Conservation (phyloP, 2,329 filamentous ascomycete species). For the Microdochium nivale region DNA sequence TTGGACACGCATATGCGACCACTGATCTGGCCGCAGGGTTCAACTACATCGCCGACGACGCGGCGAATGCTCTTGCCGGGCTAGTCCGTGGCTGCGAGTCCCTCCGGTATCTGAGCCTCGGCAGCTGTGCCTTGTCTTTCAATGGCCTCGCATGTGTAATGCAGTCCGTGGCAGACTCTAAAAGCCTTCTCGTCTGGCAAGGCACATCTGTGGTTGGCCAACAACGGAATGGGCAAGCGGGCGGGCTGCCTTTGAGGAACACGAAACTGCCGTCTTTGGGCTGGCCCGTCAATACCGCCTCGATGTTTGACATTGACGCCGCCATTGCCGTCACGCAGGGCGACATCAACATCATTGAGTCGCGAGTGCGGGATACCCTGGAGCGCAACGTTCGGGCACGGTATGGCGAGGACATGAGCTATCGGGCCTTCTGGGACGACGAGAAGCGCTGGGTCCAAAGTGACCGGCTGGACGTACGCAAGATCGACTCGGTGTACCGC, state of each 20-base stretch:
- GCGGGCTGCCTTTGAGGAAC: neutral
- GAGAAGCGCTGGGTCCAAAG: conserved; percentile 30
- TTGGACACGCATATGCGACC: conserved; percentile 38
- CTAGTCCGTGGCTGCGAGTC: conserved; percentile 21
- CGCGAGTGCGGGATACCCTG: conserved; percentile 20
- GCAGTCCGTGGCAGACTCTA: neutral
- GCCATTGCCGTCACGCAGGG: neutral
- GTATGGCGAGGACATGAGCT: conserved; percentile 21
- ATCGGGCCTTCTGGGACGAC: conserved; percentile 21
- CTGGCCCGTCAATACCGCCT: neutral
- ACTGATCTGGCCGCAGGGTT: conserved; percentile 34
- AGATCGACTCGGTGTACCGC: conserved; percentile 34
- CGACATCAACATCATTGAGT: conserved; percentile 10
- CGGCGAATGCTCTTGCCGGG: conserved; percentile 20
- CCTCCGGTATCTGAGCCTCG: conserved; percentile 33
- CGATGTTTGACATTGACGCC: neutral
- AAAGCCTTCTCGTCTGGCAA: neutral
- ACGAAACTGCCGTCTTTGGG: neutral
- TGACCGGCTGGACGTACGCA: conserved; percentile 28
- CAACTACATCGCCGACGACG: conserved; percentile 34
- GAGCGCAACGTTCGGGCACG: conserved; percentile 19
- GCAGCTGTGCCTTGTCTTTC: conserved; percentile 23
- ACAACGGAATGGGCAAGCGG: neutral
- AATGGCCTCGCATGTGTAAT: neutral
- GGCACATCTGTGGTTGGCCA: neutral